These are phyloP conservation scores for Globisporangium spinosum DNA, from an alignment of 352 stramenopile species.

Conservation along the genomic window DNA sequence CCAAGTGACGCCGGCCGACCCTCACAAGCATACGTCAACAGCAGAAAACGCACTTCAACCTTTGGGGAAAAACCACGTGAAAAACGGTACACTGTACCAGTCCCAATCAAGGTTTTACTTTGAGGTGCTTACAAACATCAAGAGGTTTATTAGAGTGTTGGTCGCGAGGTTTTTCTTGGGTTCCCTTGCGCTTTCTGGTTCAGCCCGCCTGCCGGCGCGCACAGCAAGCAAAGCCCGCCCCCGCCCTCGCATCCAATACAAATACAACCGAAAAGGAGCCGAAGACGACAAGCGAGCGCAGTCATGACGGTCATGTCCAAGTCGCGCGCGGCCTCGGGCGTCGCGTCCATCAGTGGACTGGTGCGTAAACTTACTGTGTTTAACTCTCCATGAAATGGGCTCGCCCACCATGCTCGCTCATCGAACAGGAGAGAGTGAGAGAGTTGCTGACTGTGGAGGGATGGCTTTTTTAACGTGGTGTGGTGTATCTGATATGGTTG, in stretches of 20 bases:
- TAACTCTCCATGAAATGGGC: neutral
- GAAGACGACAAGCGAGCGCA: neutral
- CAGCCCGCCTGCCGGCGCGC: neutral
- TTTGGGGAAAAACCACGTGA: neutral
- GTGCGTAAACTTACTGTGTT: constrained; percentile 22
- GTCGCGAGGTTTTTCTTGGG: neutral
- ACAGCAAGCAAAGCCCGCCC: neutral
- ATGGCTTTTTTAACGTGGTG: neutral
- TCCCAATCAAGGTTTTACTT: neutral
- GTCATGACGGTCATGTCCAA: constrained; percentile 63
- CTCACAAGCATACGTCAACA: constrained; percentile 1
- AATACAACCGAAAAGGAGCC: constrained; percentile 4
- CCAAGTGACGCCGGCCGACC: neutral
- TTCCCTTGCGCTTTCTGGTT: neutral
- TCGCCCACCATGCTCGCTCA: neutral
- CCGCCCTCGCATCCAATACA: neutral
- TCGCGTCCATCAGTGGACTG: constrained; percentile 39
- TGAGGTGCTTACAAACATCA: neutral
- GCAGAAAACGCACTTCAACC: neutral
- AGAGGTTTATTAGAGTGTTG: neutral
- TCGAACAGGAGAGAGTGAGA: neutral
- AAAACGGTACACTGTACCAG: neutral
- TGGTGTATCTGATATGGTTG: neutral
- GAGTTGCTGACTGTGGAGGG: neutral
- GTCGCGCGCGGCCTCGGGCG: constrained; percentile 36